Percentiles rank a stretch among this genome's conserved stretches.
Evolutionary conservation across 2,329 filamentous ascomycete species (phyloP).

Genomic region (Pseudogymnoascus sp.): DNA sequence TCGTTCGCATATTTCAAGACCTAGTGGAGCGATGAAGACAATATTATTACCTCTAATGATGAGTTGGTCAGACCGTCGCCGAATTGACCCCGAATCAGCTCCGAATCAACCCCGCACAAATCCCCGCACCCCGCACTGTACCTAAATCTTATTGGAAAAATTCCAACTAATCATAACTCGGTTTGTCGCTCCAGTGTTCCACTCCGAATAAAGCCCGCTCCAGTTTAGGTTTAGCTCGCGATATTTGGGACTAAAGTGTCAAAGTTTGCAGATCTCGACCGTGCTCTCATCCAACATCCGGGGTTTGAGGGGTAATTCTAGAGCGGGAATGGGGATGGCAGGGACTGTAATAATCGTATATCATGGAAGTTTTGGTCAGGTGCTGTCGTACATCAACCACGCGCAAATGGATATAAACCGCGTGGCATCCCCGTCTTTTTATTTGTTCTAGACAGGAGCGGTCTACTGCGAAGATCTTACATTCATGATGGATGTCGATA

Average conservation of each 20-base stretch:
- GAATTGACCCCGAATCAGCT: not conserved
- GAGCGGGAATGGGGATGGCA: not conserved
- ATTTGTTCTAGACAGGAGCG: not conserved
- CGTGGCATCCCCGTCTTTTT: not conserved
- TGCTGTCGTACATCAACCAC: not conserved
- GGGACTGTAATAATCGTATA: not conserved
- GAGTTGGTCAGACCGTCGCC: not conserved
- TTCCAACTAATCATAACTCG: not conserved
- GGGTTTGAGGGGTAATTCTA: slow-evolving; percentile 1
- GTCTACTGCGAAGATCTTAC: not conserved
- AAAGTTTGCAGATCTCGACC: not conserved
- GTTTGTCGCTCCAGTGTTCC: not conserved
- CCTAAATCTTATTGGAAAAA: not conserved
- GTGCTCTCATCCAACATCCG: not conserved
- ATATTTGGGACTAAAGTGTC: not conserved
- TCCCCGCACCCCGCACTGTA: not conserved
- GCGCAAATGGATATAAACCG: not conserved
- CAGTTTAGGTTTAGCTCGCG: not conserved
- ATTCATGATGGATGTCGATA: not conserved
- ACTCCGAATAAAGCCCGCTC: not conserved
- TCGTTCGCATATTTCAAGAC: not conserved
- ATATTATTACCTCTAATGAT: not conserved
- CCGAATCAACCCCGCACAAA: slow-evolving; percentile 1
- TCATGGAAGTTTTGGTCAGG: not conserved
- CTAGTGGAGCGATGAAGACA: not conserved